phyloP scores from a whole-genome alignment of 2,329 filamentous ascomycete genomes.

The Pseudocercospora pini-densiflorae region DNA sequence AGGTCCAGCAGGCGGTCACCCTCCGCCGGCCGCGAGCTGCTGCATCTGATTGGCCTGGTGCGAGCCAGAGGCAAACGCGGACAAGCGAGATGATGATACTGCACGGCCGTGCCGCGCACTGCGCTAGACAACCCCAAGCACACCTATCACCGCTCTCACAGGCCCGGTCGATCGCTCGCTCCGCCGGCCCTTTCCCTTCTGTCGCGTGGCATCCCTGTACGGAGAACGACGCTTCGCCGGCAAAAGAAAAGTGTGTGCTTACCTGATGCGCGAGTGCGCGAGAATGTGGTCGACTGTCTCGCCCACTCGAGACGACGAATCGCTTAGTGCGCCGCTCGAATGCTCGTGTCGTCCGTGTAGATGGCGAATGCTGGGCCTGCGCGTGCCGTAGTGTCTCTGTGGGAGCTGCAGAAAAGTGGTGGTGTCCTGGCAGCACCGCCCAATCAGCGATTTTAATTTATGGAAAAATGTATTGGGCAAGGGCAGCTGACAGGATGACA shows the following conservation, averaged over 20 bases:
- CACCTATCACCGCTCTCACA: background rate
- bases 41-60: constrained; percentile 3
- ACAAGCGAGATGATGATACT: constrained; percentile 18
- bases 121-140: background rate
- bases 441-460: background rate
- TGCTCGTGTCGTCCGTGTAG: background rate
- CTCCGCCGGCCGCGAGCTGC: constrained; percentile 3
- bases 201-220: constrained; percentile 9
- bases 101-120: constrained; percentile 9
- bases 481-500: background rate
- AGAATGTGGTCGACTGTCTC: background rate
- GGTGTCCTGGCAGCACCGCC: background rate
- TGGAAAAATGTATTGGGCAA: background rate
- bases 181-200: constrained; percentile 5
- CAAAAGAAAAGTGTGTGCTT: constrained; percentile 5
- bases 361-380: background rate
- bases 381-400: background rate
- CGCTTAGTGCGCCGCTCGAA: background rate
- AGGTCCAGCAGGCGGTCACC: constrained; percentile 7
- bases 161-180: constrained; percentile 7
- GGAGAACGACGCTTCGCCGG: background rate
- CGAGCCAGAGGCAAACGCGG: constrained; percentile 3
- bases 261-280: background rate
- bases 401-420: background rate
- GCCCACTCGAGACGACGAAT: background rate